These are phyloP conservation scores for Westerdykella sp. DNA, from an alignment of 2,329 filamentous ascomycete species.

Conservation along the genomic window DNA sequence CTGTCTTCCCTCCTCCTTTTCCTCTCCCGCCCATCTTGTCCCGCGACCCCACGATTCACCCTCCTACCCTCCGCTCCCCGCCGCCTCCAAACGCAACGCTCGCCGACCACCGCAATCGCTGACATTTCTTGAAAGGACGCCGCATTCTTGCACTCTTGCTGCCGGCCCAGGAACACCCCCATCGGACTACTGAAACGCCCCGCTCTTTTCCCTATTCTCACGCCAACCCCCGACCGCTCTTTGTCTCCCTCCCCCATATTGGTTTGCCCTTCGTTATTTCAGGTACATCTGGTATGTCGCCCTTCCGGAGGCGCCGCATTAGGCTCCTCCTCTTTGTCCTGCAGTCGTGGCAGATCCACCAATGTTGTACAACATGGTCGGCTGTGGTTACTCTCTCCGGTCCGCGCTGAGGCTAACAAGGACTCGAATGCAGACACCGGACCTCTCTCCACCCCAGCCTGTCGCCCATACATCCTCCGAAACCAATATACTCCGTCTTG, in stretches of 20 bases:
- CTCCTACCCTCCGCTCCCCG: no score
- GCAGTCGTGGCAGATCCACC: constrained; percentile 21
- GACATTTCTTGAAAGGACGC: constrained; percentile 1
- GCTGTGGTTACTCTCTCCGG: constrained; percentile 25
- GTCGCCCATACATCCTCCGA: constrained; percentile 4
- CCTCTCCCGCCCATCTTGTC: no score
- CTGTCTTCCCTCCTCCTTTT: no score
- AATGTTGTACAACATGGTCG: constrained; percentile 31
- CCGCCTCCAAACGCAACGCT: not conserved
- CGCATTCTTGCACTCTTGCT: not conserved
- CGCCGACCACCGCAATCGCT: constrained; percentile 15
- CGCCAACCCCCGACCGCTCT: constrained; percentile 8
- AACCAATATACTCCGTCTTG: not conserved
- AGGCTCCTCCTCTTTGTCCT: constrained; percentile 23
- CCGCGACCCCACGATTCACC: no score
- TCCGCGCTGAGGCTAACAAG: constrained; percentile 24
- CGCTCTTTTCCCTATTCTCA: not conserved
- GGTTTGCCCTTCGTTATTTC: constrained; percentile 8
- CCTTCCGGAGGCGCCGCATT: not conserved
- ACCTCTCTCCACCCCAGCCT: constrained; percentile 9
- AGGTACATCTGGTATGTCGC: constrained; percentile 23
- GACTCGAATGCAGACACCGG: constrained; percentile 17
- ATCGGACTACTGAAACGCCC: not conserved
- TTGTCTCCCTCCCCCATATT: constrained; percentile 7
- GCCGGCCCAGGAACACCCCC: no score